Evolutionary conservation across 108 stramenopile genomes (phyloP).

Genomic region (Cylindrotheca fusiformis): DNA sequence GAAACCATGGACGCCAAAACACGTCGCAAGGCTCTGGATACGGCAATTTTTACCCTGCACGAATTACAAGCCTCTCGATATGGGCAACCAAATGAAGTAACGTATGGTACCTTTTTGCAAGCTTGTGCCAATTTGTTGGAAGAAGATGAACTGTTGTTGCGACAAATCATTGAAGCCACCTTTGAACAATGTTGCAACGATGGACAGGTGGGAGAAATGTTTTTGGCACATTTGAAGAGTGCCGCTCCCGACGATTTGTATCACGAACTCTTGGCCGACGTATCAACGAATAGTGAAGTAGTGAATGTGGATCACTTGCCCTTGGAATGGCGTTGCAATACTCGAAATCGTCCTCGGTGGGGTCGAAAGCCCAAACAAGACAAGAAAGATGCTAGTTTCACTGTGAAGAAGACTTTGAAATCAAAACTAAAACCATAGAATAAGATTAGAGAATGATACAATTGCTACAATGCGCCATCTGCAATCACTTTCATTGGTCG

Average conservation of each 20-base stretch:
- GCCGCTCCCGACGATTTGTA: slow-evolving; percentile 52
- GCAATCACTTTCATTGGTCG: too few species aligned
- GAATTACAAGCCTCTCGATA: slow-evolving; percentile 40
- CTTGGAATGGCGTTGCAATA: slow-evolving; percentile 26
- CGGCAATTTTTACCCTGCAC: slow-evolving; percentile 43
- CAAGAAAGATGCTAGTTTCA: too few species aligned
- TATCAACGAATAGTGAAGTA: neutral
- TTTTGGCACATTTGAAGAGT: slow-evolving; percentile 50
- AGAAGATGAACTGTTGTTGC: slow-evolving; percentile 27
- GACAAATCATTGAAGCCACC: slow-evolving; percentile 34
- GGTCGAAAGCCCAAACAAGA: too few species aligned
- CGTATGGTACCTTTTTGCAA: slow-evolving; percentile 73
- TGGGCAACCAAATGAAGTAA: slow-evolving; percentile 56
- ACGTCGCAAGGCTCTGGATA: slow-evolving; percentile 33
- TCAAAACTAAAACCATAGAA: too few species aligned
- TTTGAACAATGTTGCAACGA: slow-evolving; percentile 43
- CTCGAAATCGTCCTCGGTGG: too few species aligned
- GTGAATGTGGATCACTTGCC: slow-evolving; percentile 23
- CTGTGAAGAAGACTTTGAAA: too few species aligned
- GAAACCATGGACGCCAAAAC: slow-evolving; percentile 24
- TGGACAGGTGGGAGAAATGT: slow-evolving; percentile 64
- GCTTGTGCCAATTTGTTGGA: slow-evolving; percentile 51
- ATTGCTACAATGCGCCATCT: too few species aligned
- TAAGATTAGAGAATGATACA: too few species aligned
- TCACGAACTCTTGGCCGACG: slow-evolving; percentile 39